Base-by-base conservation (phyloP, 495 filamentous ascomycete genomes). In the Pyrenula aspistea region DNA sequence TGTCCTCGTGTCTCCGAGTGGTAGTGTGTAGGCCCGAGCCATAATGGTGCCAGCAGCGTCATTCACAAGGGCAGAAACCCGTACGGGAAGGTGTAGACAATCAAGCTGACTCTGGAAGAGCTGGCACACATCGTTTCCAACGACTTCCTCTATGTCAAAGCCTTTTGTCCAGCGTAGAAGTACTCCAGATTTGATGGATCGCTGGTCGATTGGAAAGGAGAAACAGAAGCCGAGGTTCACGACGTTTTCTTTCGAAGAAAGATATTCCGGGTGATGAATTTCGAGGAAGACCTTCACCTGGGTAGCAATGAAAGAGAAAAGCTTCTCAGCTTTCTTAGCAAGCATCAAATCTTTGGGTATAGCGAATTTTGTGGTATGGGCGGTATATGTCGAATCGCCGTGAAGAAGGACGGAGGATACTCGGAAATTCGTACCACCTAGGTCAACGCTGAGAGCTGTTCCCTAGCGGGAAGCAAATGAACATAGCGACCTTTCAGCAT, bases 371-470 rank as follows among this genome's bases (percentile, higher is more conserved):
- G 15, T 55, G 15, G 63, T 61, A n/a, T 25, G 2, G 2, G 56
- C 54, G 20, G 55, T 61, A 47, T 60, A 65, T 1, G 55, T 63
- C 1, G 61, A 61, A 54, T 65, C 55, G 10, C 78, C 77, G n/a
- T 77, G 60, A 22, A 87, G 68, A 56, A 86, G 74, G 36, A 86
- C 74, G 25, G 86, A 81, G 55, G 78, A 83, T 2, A 86, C 82
- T 59, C 85, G 71, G 24, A 87, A 69, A 60, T 89, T 89, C 1
- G 81, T 84, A 12, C 85, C 85, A 8, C 85, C 85, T 55, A 87
- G 81, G 62, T 87, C 83, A 53, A 86, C 83, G 12, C n/a, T n/a
- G n/a, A n/a, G n/a, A n/a, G n/a, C n/a, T n/a, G n/a, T n/a, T n/a
- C n/a, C n/a, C n/a, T n/a, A n/a, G n/a, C n/a, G n/a, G n/a, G n/a